Evolutionary conservation across 1,139 yeast genomes (phyloP).

Genomic region (Hansenula lynferdii): DNA sequence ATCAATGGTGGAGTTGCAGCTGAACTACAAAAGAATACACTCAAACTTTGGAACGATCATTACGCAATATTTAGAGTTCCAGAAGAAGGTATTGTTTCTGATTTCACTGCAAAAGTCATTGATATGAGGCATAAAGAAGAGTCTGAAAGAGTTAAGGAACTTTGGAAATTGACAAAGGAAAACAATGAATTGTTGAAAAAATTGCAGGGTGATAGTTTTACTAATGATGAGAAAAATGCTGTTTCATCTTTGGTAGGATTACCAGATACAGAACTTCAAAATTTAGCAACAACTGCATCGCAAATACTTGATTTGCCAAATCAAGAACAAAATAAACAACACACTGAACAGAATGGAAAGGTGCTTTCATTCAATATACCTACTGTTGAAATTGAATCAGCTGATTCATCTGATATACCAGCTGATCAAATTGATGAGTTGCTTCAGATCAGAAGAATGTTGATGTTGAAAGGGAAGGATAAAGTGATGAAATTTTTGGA

Average conservation of each 20-base stretch:
- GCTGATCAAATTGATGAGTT: conserved; percentile 36
- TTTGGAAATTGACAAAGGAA: conserved; percentile 15
- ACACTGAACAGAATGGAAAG: too few relatives aligned
- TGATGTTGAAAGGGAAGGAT: conserved; percentile 67
- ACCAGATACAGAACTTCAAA: conserved; percentile 23
- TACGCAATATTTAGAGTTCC: conserved; percentile 61
- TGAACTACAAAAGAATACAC: conserved; percentile 31
- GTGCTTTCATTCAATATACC: too few relatives aligned
- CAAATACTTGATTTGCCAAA: conserved; percentile 20
- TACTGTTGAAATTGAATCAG: too few relatives aligned
- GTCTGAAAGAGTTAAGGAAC: conserved; percentile 22
- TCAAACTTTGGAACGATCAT: conserved; percentile 37
- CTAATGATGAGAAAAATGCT: conserved; percentile 26
- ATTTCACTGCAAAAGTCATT: conserved; percentile 55
- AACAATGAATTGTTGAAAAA: conserved; percentile 28
- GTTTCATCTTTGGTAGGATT: conserved; percentile 24
- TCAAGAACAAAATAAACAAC: conserved; percentile 3
- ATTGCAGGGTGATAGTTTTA: conserved; percentile 25
- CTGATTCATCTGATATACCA: too few relatives aligned
- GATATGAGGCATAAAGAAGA: conserved; percentile 22
- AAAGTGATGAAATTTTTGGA: conserved; percentile 55
- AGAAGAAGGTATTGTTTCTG: conserved; percentile 68
- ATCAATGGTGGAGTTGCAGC: conserved; percentile 43
- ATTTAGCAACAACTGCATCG: conserved; percentile 34
- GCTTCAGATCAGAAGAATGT: conserved; percentile 50